Evolutionary conservation across 768 basidiomycete species (phyloP).

Genomic region (Galerina sulciceps): DNA sequence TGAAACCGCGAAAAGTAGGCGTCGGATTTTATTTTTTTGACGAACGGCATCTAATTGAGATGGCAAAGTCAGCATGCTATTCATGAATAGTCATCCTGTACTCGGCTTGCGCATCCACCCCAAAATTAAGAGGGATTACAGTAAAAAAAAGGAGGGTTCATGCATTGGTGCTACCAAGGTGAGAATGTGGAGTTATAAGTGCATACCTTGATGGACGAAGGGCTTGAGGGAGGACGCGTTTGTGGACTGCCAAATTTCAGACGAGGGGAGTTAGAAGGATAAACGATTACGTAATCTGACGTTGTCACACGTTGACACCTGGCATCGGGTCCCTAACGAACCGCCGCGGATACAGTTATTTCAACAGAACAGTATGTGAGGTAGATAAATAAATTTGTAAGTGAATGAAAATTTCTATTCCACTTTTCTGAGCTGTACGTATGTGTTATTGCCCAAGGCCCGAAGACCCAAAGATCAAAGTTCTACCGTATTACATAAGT

Average conservation of each 20-base stretch:
- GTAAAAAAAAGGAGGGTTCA: conserved; percentile 1
- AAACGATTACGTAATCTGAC: conserved; percentile 27
- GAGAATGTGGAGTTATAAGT: neutral
- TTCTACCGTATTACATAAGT: no score
- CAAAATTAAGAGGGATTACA: conserved; percentile 8
- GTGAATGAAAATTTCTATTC: no score
- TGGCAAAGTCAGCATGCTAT: conserved; percentile 4
- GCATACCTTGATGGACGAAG: conserved; percentile 45
- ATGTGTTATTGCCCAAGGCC: no score
- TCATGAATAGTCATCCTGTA: conserved; percentile 36
- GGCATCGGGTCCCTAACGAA: no score
- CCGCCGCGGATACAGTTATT: no score
- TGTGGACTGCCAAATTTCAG: conserved; percentile 28
- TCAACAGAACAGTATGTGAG: no score
- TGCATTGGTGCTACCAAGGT: neutral
- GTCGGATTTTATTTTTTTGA: conserved; percentile 94
- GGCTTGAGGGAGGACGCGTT: conserved; percentile 28
- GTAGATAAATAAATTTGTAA: no score
- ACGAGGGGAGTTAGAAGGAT: conserved; percentile 3
- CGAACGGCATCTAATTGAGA: conserved; percentile 81
- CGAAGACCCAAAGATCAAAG: no score
- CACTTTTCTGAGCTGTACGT: no score
- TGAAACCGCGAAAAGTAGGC: conserved; percentile 99
- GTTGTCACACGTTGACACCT: no score
- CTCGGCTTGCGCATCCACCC: conserved; percentile 37